Evolutionary conservation across 1,139 yeast genomes (phyloP).

Genomic region (Kazachstania sp.): DNA sequence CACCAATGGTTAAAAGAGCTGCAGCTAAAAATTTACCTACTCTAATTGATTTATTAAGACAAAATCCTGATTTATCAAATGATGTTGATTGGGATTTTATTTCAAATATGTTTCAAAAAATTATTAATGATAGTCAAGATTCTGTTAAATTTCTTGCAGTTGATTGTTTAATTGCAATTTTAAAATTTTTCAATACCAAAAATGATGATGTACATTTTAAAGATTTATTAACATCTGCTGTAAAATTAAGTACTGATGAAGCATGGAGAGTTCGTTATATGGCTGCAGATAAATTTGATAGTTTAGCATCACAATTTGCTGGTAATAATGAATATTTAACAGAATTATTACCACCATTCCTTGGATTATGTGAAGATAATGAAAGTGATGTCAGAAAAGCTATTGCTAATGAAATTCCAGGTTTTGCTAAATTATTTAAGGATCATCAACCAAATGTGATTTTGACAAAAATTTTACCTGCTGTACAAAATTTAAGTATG

Average conservation of each 20-base stretch:
- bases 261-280: conserved; percentile 98
- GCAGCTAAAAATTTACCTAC: conserved; percentile 80
- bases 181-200: conserved; percentile 52
- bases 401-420: conserved; percentile 84
- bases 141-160: conserved; percentile 86
- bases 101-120: conserved; percentile 70
- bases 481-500: conserved; percentile 72
- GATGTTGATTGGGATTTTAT: conserved; percentile 63
- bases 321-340: conserved; percentile 41
- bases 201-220: conserved; percentile 51
- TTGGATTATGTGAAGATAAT: conserved; percentile 74
- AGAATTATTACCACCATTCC: conserved; percentile 49
- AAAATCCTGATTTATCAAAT: conserved; percentile 32
- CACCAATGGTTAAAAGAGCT: conserved; percentile 96
- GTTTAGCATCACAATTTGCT: conserved; percentile 59
- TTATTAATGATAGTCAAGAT: conserved; percentile 85
- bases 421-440: conserved; percentile 49
- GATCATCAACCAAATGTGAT: conserved; percentile 43
- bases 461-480: conserved; percentile 67
- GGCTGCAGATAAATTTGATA: conserved; percentile 86
- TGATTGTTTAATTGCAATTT: conserved; percentile 70
- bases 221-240: conserved; percentile 52
- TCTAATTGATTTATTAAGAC: conserved; percentile 52
- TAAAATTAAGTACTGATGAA: conserved; percentile 73
- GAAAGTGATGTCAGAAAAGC: conserved; percentile 98